Base-by-base conservation (phyloP, 208 protist species). In the Crithidia sp. region DNA sequence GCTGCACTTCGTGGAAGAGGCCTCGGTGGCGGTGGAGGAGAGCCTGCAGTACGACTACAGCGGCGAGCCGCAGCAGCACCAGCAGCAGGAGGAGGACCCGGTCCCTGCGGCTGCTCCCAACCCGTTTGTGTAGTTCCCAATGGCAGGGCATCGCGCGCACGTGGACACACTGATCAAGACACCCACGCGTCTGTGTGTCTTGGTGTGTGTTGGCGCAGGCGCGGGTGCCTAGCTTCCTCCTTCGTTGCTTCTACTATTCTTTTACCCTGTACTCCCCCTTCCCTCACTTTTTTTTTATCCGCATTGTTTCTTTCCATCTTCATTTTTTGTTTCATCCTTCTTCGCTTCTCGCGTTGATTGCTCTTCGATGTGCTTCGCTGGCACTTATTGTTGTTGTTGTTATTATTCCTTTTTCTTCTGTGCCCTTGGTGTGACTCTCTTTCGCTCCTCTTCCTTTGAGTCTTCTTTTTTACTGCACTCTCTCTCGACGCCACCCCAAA, bases 51-150 rank as follows among this genome's bases (percentile, higher is more conserved):
- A 61, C 65, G 65, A 71, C 39, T 50, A 59, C 65, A 53, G 65
- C 55, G 54, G 65, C 0, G 65, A 71, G 65, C 68, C 58, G 57
- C n/a, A 41, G 60, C 45, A 49, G 60, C 28, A 28, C 28, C 60
- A 43, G 59, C 60, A 58, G 40, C 62, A 77, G 12, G 75, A 76
- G 39, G 74, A 80, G 43, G 75, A 81, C 13, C 70, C 74, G 0
- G 53, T 77, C 7, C 74, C 79, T 5, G 65, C 52, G 14, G 66
- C 58, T 16, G 70, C 75, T 19, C 79, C 79, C 4, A 81, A 81
- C 56, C 79, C 75, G 16, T 81, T 84, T 47, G 71, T 81, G 55
- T 77, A 76, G 7, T n/a, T 37, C 14, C 2, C 14, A 57, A 17
- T 1, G 28, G 28, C 28, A 28, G 1, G 28, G 28, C 28, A 28